Percentiles rank a stretch among this genome's conserved stretches.
These are phyloP conservation scores for Pythium grandisporangium DNA, from an alignment of 352 stramenopile genomes.

Conservation along the genomic window DNA sequence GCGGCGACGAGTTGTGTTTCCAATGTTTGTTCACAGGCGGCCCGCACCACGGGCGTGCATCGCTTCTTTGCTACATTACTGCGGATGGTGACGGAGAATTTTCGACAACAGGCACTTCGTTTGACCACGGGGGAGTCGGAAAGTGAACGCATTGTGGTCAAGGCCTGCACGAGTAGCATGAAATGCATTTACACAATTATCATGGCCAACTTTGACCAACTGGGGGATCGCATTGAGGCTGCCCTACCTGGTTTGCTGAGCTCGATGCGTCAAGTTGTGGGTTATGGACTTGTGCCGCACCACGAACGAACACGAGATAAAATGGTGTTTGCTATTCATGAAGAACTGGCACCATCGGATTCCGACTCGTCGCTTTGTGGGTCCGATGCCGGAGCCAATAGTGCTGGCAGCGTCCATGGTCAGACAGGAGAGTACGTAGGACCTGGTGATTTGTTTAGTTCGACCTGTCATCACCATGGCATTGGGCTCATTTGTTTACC, in stretches of 20 bases:
- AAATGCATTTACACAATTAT: slow-evolving; percentile 84
- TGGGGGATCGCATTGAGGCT: slow-evolving; percentile 47
- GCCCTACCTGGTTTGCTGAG: slow-evolving; percentile 50
- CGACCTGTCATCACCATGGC: too few relatives aligned
- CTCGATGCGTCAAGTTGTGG: slow-evolving; percentile 76
- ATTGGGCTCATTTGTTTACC: too few relatives aligned
- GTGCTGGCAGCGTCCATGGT: slow-evolving; percentile 11
- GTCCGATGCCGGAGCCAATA: slow-evolving; percentile 31
- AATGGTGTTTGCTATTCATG: slow-evolving; percentile 40
- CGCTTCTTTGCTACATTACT: slow-evolving; percentile 64
- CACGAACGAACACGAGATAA: slow-evolving; percentile 40
- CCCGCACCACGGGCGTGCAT: slow-evolving; percentile 62
- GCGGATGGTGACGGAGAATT: slow-evolving; percentile 81
- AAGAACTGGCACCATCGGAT: slow-evolving; percentile 48
- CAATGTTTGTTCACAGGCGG: slow-evolving; percentile 59
- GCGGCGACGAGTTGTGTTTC: slow-evolving; percentile 80
- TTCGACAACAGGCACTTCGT: slow-evolving; percentile 64
- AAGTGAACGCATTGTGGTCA: slow-evolving; percentile 75
- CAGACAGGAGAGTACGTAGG: slow-evolving; percentile 39
- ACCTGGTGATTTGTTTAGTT: too few relatives aligned
- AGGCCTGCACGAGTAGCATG: slow-evolving; percentile 79
- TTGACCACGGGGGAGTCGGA: slow-evolving; percentile 44
- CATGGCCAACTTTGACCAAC: slow-evolving; percentile 47
- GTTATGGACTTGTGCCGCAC: slow-evolving; percentile 48
- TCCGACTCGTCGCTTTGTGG: slow-evolving; percentile 70